Evolutionary conservation across 306 rosid species (phyloP), one percentile per base, ranked within the genome.

Genomic region (Trichosanthes truncata): DNA sequence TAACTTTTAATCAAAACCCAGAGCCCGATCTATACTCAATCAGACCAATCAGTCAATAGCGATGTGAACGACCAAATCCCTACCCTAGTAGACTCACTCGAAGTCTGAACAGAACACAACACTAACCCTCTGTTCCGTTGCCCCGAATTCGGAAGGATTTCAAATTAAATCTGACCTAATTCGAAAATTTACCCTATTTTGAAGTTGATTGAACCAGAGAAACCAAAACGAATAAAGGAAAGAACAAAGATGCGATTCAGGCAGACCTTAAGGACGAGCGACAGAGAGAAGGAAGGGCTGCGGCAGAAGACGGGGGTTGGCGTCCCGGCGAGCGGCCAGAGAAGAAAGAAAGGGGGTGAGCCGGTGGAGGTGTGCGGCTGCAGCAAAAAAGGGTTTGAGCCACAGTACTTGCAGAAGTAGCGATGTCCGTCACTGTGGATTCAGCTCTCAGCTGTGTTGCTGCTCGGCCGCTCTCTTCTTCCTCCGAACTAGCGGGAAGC

Each of bases 351-450:
- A 0, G 33, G 60, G 1, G 26, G 2, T 52, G 40, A 5, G 40
- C 40, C 40, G 40, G 40, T 5, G 40, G 6, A 4, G 40, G 40
- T 36, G 49, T 2, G 49, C 12, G 49, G 49, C 13, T 45, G 49
- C 49, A 45, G 49, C 49, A 9, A 3, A 60, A 25, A 12, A 4
- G 18, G 20, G 14, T 45, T 2, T 9, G 38, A 36, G 38, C 94
- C 96, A 38, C 96, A 90, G 72, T 71, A 88, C 4, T 87, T 80
- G 46, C 93, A 90, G 65, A 26, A 88, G 78, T 87, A 89, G 25
- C 92, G 89, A 80, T 94, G 87, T n/a, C 87, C 79, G 33, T 89
- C 94, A 74, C 76, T 82, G 78, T 48, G 79, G 38, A 83, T 77
- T 82, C 78, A 23, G 61, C 80, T 5, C 78, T 81, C 78, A 23